A percentile compares a stretch with the other conserved stretches of the same genome.
Evolutionary conservation across 2,329 filamentous ascomycete species (phyloP).

Genomic region (Canariomyces notabilis): DNA sequence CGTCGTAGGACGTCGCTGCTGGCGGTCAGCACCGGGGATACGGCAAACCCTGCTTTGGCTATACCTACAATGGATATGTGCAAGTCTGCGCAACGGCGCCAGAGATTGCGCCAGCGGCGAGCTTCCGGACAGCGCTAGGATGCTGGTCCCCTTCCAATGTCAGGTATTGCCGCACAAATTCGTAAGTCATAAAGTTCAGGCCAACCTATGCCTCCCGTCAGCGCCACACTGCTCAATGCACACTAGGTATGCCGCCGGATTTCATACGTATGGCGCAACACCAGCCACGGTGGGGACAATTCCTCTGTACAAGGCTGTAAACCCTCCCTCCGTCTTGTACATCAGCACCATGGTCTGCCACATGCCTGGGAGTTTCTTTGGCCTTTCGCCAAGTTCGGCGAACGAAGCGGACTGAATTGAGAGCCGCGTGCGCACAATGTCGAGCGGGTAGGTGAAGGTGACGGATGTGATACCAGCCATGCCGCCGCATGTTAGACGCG

Average conservation of each 20-base stretch:
- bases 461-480: slow-evolving; percentile 93
- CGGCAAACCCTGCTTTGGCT: neutral
- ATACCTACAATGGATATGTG: slow-evolving; percentile 90
- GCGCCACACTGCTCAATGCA: slow-evolving; percentile 12
- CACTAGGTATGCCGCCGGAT: neutral
- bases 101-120: slow-evolving; percentile 87
- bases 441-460: slow-evolving; percentile 88
- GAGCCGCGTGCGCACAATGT: slow-evolving; percentile 91
- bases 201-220: slow-evolving; percentile 58
- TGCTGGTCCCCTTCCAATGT: slow-evolving; percentile 85
- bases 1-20: slow-evolving; percentile 81
- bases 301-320: slow-evolving; percentile 83
- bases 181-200: slow-evolving; percentile 98
- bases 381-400: slow-evolving; percentile 60
- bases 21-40: slow-evolving; percentile 22
- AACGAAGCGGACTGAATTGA: slow-evolving; percentile 99
- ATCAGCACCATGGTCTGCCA: slow-evolving; percentile 75
- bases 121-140: slow-evolving; percentile 72
- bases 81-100: slow-evolving; percentile 94
- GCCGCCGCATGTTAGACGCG: slow-evolving; percentile 83
- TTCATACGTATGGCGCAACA: slow-evolving; percentile 83
- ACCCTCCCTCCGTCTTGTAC: slow-evolving; percentile 86
- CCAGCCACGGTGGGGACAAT: slow-evolving; percentile 92
- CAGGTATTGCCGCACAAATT: slow-evolving; percentile 75
- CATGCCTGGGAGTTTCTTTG: slow-evolving; percentile 80